Percentiles rank a stretch among this genome's conserved stretches.
Evolutionary conservation across 306 rosid genomes (phyloP).

Genomic region (Ziziphus jujuba): DNA sequence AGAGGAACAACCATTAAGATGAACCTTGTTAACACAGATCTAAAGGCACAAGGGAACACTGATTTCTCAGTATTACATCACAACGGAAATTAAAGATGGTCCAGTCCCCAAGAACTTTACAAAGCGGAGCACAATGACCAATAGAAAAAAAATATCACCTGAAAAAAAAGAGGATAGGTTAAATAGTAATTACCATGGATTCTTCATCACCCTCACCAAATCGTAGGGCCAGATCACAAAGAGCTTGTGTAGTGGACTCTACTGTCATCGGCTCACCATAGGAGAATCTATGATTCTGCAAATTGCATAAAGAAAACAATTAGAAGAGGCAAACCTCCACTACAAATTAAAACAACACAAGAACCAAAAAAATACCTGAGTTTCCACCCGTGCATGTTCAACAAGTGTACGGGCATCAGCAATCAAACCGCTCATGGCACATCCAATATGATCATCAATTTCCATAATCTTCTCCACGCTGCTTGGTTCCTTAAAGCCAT

Average conservation of each 20-base stretch:
- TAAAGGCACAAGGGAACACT: too few species aligned
- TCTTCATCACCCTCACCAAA: constrained; percentile 99
- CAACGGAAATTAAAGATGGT: too few species aligned
- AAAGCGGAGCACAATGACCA: too few species aligned
- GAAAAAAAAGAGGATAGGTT: too few species aligned
- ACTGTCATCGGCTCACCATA: constrained; percentile 99
- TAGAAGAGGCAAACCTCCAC: constrained; percentile 4
- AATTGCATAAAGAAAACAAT: constrained; percentile 25
- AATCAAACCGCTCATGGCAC: constrained; percentile 98
- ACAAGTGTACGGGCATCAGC: constrained; percentile 99
- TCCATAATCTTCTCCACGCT: constrained; percentile 99
- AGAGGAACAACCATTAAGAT: too few species aligned
- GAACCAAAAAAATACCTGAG: constrained; percentile 56
- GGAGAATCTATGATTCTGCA: constrained; percentile 94
- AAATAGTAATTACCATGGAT: constrained; percentile 99
- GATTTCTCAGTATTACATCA: too few species aligned
- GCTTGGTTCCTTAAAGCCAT: constrained; percentile 85
- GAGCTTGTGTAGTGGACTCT: constrained; percentile 97
- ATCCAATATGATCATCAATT: constrained; percentile 90
- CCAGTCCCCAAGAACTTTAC: too few species aligned
- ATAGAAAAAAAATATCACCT: too few species aligned
- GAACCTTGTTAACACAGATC: too few species aligned
- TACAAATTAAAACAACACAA: neutral
- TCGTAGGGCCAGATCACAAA: constrained; percentile 93
- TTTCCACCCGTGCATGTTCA: constrained; percentile 98